A percentile compares a stretch with the other conserved stretches of the same genome.
phyloP scores from a whole-genome alignment of 805 yeast genomes.

The Cyberlindnera japonica region DNA sequence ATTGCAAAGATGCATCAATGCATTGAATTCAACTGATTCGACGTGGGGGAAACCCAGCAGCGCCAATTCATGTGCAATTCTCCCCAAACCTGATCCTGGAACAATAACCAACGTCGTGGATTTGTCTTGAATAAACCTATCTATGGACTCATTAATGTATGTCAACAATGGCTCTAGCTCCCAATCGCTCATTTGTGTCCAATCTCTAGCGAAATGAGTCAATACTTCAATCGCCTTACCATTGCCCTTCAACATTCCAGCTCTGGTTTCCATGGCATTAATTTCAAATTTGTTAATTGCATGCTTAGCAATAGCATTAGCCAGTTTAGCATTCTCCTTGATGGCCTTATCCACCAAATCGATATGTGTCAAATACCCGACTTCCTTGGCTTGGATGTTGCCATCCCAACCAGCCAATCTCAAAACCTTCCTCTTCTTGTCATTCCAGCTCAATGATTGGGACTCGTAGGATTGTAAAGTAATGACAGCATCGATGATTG shows the following conservation, averaged over 20 bases:
- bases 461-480: slow-evolving; percentile 43
- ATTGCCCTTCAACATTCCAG: slow-evolving; percentile 26
- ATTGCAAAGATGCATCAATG: slow-evolving; percentile 71
- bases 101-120: slow-evolving; percentile 52
- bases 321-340: slow-evolving; percentile 42
- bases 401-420: slow-evolving; percentile 52
- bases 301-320: slow-evolving; percentile 41
- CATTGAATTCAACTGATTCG: slow-evolving; percentile 72
- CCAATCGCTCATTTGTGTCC: slow-evolving; percentile 47
- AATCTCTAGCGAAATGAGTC: slow-evolving; percentile 77
- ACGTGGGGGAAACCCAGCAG: slow-evolving; percentile 43
- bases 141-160: slow-evolving; percentile 47
- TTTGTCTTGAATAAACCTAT: slow-evolving; percentile 29
- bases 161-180: slow-evolving; percentile 53
- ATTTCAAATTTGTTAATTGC: slow-evolving; percentile 37
- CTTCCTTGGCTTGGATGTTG: slow-evolving; percentile 47
- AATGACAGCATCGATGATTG: slow-evolving; percentile 37
- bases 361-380: slow-evolving; percentile 54
- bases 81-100: slow-evolving; percentile 89
- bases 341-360: slow-evolving; percentile 45
- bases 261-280: slow-evolving; percentile 41
- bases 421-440: slow-evolving; percentile 40
- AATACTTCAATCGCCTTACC: slow-evolving; percentile 61
- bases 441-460: slow-evolving; percentile 42
- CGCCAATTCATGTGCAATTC: slow-evolving; percentile 63